Conservation (phyloP, 2,329 filamentous ascomycete genomes). For the Cylindrodendrum hubeiense region DNA sequence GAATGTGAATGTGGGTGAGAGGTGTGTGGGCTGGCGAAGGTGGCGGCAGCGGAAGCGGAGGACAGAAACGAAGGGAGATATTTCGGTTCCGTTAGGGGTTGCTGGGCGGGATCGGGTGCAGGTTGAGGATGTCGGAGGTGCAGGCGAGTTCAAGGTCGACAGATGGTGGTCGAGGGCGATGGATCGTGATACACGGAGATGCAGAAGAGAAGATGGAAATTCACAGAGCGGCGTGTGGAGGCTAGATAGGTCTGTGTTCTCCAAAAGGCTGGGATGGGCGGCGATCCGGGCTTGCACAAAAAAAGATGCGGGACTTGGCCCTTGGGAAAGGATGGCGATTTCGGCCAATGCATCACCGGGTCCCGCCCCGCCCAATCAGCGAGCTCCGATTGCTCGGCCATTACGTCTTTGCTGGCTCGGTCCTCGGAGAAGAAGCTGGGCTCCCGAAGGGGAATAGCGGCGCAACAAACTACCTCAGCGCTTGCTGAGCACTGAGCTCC, state of each 20-base stretch:
- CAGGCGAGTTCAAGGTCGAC: not conserved
- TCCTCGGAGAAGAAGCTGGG: conserved; percentile 42
- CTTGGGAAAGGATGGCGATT: conserved; percentile 44
- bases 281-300: conserved; percentile 38
- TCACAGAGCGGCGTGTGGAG: conserved; percentile 28
- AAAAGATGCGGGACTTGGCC: conserved; percentile 47
- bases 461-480: not conserved
- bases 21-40: conserved; percentile 4
- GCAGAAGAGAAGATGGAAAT: conserved; percentile 13
- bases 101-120: not conserved
- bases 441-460: conserved; percentile 11
- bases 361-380: conserved; percentile 28
- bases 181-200: not conserved
- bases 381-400: conserved; percentile 47
- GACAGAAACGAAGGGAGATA: conserved; percentile 12
- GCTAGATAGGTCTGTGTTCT: conserved; percentile 33
- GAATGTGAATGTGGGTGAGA: conserved; percentile 25
- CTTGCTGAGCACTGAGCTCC: not conserved
- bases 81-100: conserved; percentile 1
- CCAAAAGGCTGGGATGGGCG: conserved; percentile 28
- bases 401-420: conserved; percentile 47
- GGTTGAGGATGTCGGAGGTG: conserved; percentile 4
- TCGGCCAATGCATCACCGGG: conserved; percentile 44
- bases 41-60: conserved; percentile 14
- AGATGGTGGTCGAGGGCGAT: not conserved